These are phyloP conservation scores for Malus sieversii DNA, from an alignment of 306 rosid genomes.

Conservation along the genomic window DNA sequence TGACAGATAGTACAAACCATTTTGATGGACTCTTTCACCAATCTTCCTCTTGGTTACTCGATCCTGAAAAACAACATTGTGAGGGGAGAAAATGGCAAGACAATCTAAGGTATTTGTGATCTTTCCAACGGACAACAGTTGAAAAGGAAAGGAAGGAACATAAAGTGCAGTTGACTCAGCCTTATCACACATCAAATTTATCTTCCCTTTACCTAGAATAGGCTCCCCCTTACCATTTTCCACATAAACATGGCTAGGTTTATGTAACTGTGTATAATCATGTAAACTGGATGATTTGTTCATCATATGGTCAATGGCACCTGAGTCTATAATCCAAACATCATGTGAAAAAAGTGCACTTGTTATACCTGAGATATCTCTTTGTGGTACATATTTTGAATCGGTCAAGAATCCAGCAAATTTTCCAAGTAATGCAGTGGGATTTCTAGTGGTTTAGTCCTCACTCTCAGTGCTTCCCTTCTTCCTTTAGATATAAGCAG, in stretches of 20 bases:
- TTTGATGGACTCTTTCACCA: neutral
- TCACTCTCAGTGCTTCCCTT: neutral
- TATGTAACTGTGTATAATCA: neutral
- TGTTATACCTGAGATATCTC: neutral
- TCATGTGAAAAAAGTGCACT: neutral
- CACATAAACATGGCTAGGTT: neutral
- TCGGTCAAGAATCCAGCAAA: neutral
- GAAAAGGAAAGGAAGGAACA: neutral
- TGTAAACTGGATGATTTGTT: neutral
- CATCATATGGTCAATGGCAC: neutral
- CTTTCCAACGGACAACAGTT: neutral
- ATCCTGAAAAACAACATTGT: neutral
- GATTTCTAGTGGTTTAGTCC: neutral
- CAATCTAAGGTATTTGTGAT: neutral
- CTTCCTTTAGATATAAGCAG: neutral
- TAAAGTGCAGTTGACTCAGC: neutral
- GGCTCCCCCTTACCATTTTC: neutral
- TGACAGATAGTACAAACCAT: neutral
- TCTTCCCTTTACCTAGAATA: neutral
- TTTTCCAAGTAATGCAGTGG: neutral
- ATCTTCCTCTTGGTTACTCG: neutral
- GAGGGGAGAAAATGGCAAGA: neutral
- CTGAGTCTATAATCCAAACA: neutral
- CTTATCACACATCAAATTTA: neutral
- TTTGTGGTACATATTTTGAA: neutral